Evolutionary conservation across 2,329 filamentous ascomycete species (phyloP), one percentile per base, ranked within the genome.

Genomic region (Neonectria hederae): DNA sequence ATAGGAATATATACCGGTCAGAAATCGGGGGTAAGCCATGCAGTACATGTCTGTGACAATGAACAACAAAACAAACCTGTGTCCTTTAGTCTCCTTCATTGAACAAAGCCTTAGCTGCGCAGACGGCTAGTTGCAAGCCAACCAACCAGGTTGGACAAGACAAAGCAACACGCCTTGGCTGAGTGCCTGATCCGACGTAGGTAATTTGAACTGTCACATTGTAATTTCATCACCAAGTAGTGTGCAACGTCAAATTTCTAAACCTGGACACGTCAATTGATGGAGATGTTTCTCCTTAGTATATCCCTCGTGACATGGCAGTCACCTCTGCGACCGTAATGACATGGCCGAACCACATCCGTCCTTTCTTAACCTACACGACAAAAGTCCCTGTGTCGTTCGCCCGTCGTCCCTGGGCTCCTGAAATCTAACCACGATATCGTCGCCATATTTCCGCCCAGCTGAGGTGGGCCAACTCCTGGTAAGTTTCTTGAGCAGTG

Each of bases 261-360:
- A 40, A 49, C 54, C 46, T 60, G 30, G 22, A 54, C 54, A 62
- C 62, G 55, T 30, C 59, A 63, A 60, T 63, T 59, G 59, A 42
- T 32, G 52, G 56, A 62, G 35, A 22, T 63, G 26, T 48, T 59
- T 57, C 43, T 40, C 32, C 55, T 28, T 28, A 49, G 46, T 51
- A 55, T 54, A 45, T 59, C 40, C 19, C 42, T 56, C 49, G 32
- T 62, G 48, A 57, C 52, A 54, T 59, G 54, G 32, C 19, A 40
- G 40, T 19, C 40, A 54, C 53, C 40, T 58, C 45, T 35, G 49
- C 42, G 30, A 35, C 48, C 43, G 35, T 26, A 28, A 19, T 42
- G 43, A 43, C 45, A n/a, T 55, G 40, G 49, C 54, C 59, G 38
- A 60, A 58, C 46, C 51, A 42, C 28, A 35, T 7, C 14, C 38